Evolutionary conservation across 345 rosid species (phyloP).

Genomic region (Euphorbia pulcherrima): DNA sequence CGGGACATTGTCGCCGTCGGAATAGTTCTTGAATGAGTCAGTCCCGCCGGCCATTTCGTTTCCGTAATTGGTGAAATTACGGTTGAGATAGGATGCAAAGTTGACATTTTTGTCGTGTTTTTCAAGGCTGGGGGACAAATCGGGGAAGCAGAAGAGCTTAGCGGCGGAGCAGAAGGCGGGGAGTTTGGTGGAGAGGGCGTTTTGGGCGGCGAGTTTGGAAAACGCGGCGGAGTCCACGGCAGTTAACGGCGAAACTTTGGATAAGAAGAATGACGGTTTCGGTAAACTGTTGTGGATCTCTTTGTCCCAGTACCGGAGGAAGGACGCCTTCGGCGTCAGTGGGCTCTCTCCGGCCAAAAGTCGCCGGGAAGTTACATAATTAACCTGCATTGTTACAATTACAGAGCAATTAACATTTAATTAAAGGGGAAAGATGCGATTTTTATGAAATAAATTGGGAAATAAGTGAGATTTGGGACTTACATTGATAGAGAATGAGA

Average conservation of each 20-base stretch:
- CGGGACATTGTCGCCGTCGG: conserved; percentile 29
- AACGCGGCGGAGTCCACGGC: conserved; percentile 61
- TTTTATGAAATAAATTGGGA: not conserved
- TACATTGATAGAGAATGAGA: conserved; percentile 14
- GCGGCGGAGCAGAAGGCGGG: conserved; percentile 79
- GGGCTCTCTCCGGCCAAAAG: conserved; percentile 43
- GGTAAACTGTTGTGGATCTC: conserved; percentile 45
- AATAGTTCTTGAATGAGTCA: conserved; percentile 50
- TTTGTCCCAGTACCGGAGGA: conserved; percentile 87
- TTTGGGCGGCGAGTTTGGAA: conserved; percentile 62
- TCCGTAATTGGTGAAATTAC: conserved; percentile 81
- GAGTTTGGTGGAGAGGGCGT: conserved; percentile 53
- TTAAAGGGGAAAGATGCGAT: no score
- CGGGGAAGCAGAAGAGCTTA: conserved; percentile 73
- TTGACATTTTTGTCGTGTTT: conserved; percentile 31
- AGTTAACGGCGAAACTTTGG: conserved; percentile 72
- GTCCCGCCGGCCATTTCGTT: conserved; percentile 40
- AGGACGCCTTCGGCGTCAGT: conserved; percentile 64
- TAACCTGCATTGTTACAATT: conserved; percentile 25
- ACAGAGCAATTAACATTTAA: not conserved
- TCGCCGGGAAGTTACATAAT: not conserved
- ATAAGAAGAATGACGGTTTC: conserved; percentile 53
- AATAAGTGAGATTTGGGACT: no score
- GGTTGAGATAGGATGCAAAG: conserved; percentile 49
- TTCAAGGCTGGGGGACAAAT: conserved; percentile 11